Evolutionary conservation across 805 yeast species (phyloP).

Genomic region (Suhomyces kilbournensis): DNA sequence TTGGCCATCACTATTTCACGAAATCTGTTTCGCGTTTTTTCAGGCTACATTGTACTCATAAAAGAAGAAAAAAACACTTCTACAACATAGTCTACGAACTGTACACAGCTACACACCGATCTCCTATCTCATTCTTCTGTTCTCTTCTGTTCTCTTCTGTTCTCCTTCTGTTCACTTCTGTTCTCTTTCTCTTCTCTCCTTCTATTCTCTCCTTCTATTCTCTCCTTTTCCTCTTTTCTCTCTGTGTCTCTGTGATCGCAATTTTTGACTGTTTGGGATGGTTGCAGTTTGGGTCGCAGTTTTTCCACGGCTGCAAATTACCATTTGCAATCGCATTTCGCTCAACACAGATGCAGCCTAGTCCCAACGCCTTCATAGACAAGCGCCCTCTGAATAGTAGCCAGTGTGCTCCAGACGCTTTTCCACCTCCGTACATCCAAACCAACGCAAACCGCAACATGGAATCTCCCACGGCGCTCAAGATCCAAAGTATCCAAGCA

Average conservation of each 20-base stretch:
- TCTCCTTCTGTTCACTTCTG: no score
- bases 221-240: neutral
- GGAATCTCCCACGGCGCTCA: neutral
- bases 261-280: neutral
- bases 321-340: neutral
- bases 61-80: no score
- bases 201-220: no score
- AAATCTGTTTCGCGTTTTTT: neutral
- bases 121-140: no score
- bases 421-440: neutral
- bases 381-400: neutral
- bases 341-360: neutral
- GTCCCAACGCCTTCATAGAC: neutral
- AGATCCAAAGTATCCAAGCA: neutral
- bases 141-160: no score
- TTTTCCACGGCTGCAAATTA: neutral
- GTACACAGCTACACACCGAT: no score
- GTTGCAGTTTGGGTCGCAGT: neutral
- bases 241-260: neutral
- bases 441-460: neutral
- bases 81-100: no score
- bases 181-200: no score
- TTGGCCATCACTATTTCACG: constrained; percentile 1
- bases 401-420: neutral
- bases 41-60: no score